A percentile compares a stretch with the other conserved stretches of the same genome.
Evolutionary conservation across 768 basidiomycete genomes (phyloP).

Genomic region (Suillus bovinus): DNA sequence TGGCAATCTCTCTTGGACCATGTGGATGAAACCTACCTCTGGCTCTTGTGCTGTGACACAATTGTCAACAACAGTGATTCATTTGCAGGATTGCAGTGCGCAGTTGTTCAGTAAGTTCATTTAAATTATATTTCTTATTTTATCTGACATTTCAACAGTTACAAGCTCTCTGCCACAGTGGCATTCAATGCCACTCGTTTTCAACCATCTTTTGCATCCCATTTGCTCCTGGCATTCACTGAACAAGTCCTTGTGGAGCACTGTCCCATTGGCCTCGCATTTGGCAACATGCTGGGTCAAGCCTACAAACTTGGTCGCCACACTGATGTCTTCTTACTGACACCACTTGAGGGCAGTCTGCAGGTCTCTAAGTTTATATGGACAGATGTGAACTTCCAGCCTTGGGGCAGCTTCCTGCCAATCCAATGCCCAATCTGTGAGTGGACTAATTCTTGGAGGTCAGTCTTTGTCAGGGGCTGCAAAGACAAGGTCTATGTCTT

Average conservation of each 20-base stretch:
- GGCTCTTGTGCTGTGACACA: background rate
- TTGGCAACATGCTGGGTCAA: background rate
- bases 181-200: background rate
- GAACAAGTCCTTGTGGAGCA: background rate
- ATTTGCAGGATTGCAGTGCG: background rate
- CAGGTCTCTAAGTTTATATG: background rate
- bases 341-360: background rate
- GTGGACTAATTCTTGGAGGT: background rate
- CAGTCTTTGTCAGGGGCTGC: background rate
- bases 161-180: background rate
- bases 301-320: background rate
- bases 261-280: background rate
- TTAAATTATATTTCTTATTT: background rate
- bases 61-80: background rate
- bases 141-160: background rate
- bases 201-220: background rate
- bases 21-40: background rate
- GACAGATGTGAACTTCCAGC: background rate
- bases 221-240: background rate
- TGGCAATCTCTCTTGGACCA: background rate
- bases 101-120: background rate
- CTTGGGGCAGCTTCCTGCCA: background rate
- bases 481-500: background rate
- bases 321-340: background rate
- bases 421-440: constrained; percentile 7